Conservation (phyloP, 352 stramenopile species). For the Globisporangium takayamanum region DNA sequence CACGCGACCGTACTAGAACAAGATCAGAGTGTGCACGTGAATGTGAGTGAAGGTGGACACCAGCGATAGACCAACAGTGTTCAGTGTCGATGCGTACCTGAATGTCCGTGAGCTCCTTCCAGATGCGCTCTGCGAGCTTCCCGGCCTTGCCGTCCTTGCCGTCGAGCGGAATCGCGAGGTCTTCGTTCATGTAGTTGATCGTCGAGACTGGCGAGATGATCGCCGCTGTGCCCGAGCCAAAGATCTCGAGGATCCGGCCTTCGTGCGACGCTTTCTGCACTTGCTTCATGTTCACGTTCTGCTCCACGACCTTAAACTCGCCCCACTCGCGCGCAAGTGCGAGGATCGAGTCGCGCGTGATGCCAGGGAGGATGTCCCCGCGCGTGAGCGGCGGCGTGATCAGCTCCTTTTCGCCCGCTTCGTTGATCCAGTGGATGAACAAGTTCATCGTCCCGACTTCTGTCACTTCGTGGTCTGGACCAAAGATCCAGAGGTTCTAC, state of each 20-base stretch:
- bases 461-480: slow-evolving; percentile 86
- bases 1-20: slow-evolving; percentile 23
- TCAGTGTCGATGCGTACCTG: slow-evolving; percentile 23
- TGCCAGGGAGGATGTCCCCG: slow-evolving; percentile 96
- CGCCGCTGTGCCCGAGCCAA: slow-evolving; percentile 94
- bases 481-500: slow-evolving; percentile 94
- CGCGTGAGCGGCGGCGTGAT: slow-evolving; percentile 92
- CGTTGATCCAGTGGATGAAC: slow-evolving; percentile 95
- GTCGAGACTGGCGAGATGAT: slow-evolving; percentile 92
- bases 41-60: too few species aligned
- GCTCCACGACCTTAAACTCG: slow-evolving; percentile 93
- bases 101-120: slow-evolving; percentile 89
- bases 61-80: not conserved
- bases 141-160: slow-evolving; percentile 78
- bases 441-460: slow-evolving; percentile 97
- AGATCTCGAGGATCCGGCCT: slow-evolving; percentile 90
- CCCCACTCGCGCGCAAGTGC: slow-evolving; percentile 87
- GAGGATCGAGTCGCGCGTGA: slow-evolving; percentile 95
- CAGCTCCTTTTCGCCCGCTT: slow-evolving; percentile 90
- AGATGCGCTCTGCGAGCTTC: slow-evolving; percentile 84
- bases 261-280: slow-evolving; percentile 89
- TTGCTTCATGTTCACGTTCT: slow-evolving; percentile 92
- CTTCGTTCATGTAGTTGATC: slow-evolving; percentile 93
- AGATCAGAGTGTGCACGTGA: too few species aligned
- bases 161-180: slow-evolving; percentile 89